Percentiles rank a stretch among this genome's conserved stretches.
These are phyloP conservation scores for Martensiomyces pterosporus DNA, from an alignment of 192 early-diverging fungal genomes.

Conservation along the genomic window DNA sequence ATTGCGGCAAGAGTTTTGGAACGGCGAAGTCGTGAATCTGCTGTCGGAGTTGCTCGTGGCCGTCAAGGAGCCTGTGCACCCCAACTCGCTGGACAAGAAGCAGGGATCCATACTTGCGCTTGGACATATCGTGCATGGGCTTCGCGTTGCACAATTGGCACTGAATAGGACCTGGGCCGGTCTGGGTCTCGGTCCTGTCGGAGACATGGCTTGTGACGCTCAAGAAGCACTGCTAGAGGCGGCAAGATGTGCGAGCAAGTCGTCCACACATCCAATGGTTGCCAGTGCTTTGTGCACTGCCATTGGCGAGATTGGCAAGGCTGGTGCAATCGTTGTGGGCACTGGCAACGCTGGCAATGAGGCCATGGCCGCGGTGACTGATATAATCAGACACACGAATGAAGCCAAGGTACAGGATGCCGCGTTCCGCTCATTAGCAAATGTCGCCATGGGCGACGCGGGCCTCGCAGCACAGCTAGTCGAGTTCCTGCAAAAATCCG, in stretches of 20 bases:
- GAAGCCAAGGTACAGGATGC: constrained; percentile 79
- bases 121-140: constrained; percentile 58
- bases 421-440: constrained; percentile 62
- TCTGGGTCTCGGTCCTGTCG: constrained; percentile 12
- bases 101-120: constrained; percentile 67
- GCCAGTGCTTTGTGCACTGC: constrained; percentile 61
- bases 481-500: constrained; percentile 53
- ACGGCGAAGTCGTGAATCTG: constrained; percentile 4
- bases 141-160: constrained; percentile 11
- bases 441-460: constrained; percentile 54
- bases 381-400: constrained; percentile 56
- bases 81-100: constrained; percentile 53
- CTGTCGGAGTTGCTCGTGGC: constrained; percentile 9
- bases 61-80: constrained; percentile 5
- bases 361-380: constrained; percentile 23
- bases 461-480: constrained; percentile 28
- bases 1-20: constrained; percentile 16
- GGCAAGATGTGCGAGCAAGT: constrained; percentile 7
- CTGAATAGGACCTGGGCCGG: constrained; percentile 22
- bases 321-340: neutral
- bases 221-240: neutral
- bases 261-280: constrained; percentile 48
- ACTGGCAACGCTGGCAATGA: neutral
- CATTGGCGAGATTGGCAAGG: constrained; percentile 65
- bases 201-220: neutral